Percentiles rank a stretch among this genome's conserved stretches.
Conservation (phyloP, 768 basidiomycete species). For the Russula brevipes region DNA sequence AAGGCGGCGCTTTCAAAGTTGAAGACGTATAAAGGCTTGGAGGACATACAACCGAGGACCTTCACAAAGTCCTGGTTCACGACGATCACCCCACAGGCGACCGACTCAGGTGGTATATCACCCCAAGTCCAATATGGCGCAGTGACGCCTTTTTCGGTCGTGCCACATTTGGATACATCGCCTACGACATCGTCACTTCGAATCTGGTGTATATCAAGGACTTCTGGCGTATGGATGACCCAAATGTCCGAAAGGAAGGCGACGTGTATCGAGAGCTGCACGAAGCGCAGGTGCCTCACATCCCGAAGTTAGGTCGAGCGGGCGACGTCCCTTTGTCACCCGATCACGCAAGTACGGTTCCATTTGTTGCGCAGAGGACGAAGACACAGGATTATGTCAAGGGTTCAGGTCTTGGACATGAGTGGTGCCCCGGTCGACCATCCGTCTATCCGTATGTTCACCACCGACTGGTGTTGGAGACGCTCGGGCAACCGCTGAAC, state of each 20-base stretch:
- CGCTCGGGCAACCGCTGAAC: background rate
- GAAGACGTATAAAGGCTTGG: background rate
- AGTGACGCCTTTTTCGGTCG: background rate
- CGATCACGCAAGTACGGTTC: background rate
- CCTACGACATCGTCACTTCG: background rate
- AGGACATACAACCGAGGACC: background rate
- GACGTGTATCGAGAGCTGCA: constrained; percentile 3
- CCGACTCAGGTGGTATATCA: background rate
- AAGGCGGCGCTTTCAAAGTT: background rate
- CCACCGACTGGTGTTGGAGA: constrained; percentile 4
- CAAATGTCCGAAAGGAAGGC: background rate
- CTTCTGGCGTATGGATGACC: background rate
- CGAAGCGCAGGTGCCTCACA: background rate
- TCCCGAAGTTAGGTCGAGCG: background rate
- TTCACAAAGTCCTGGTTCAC: background rate
- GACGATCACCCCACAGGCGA: background rate
- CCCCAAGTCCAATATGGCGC: background rate
- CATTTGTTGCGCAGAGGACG: background rate
- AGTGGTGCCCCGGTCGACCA: constrained; percentile 1
- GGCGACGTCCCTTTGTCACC: constrained; percentile 1
- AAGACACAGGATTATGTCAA: background rate
- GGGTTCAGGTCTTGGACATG: background rate
- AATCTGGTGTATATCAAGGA: constrained; percentile 2
- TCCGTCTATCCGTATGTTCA: background rate
- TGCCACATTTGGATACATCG: constrained; percentile 3